Base-by-base conservation (phyloP, 352 stramenopile species). In the Phytophthora citricola region DNA sequence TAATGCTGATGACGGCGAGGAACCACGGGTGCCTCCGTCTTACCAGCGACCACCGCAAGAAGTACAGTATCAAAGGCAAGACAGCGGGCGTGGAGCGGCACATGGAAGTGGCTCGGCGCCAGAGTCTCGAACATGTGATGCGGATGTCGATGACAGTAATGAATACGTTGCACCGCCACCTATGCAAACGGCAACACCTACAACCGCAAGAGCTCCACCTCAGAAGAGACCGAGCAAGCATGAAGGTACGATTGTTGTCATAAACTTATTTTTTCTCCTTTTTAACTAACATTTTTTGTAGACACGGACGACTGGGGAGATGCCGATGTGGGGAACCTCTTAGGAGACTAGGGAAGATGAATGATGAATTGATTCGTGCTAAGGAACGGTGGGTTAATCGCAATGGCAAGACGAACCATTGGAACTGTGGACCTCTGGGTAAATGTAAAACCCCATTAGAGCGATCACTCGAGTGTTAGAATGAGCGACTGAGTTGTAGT, bases 301-400 rank as follows among this genome's bases (percentile, higher is more conserved):
- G 80, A 89, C n/a, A 73, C 79, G 15, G 83, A 95, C 41, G 87
- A 95, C 60, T 95, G 84, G 81, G 85, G 83, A 24, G 83, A 93
- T 40, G 87, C 87, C 0, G 85, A 95, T 43, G 85, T 93, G 8
- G 82, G 85, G 27, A 89, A 92, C 43, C 66, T 94, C 45, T 67
- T 92, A 54, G 79, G 79, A 59, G 86, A 94, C 63, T 92, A 76
- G 41, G 36, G 5, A 51, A 43, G 17, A 67, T 1, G 22, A 48
- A 6, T 36, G 26, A 54, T 65, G 44, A 56, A 54, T 40, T 70
- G 41, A 40, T 66, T 70, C n/a, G 36, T 70, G 40, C 26, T 71
- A 60, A 26, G 39, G 32, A 43, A 34, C 11, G 6, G 34, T 44
- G 55, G 5, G 44, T 46, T 34, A 43, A 26, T 34, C 40, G 51